Evolutionary conservation across 148 eudicot genomes (phyloP).

Genomic region (Rhododendron mucronatum): DNA sequence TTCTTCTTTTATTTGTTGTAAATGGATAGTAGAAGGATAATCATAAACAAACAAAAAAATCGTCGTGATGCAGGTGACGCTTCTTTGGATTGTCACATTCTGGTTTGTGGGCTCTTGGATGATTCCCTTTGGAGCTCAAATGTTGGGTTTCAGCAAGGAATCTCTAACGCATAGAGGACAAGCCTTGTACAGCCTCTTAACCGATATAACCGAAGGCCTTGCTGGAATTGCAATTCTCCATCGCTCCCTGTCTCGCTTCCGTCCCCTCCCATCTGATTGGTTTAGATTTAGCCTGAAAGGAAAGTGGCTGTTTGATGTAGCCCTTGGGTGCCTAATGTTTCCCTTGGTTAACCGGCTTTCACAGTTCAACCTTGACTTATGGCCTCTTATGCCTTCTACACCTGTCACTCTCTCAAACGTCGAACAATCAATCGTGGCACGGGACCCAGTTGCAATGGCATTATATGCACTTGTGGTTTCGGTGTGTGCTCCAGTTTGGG

Average conservation of each 20-base stretch:
- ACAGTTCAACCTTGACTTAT: constrained; percentile 63
- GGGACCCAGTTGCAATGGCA: constrained; percentile 79
- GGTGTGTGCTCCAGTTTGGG: constrained; percentile 84
- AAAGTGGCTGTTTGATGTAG: constrained; percentile 69
- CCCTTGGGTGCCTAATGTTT: constrained; percentile 77
- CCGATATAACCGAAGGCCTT: constrained; percentile 70
- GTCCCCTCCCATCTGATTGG: constrained; percentile 76
- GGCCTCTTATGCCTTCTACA: constrained; percentile 61
- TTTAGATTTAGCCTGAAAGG: constrained; percentile 70
- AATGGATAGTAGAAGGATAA: background rate
- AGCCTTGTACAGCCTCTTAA: constrained; percentile 73
- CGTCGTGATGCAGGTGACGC: constrained; percentile 50
- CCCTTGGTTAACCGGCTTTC: constrained; percentile 81
- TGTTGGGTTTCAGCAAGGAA: constrained; percentile 67
- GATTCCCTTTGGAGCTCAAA: constrained; percentile 74
- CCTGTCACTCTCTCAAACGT: constrained; percentile 70
- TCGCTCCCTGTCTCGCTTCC: constrained; percentile 62
- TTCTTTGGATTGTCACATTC: constrained; percentile 69
- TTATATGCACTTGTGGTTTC: constrained; percentile 63
- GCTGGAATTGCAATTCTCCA: constrained; percentile 72
- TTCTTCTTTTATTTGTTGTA: background rate
- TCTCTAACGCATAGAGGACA: constrained; percentile 74
- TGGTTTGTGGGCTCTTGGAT: constrained; percentile 88
- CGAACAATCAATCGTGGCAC: constrained; percentile 71
- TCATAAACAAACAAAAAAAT: background rate